A percentile compares a stretch with the other conserved stretches of the same genome.
Evolutionary conservation across 352 stramenopile species (phyloP).

Genomic region (Phytophthora hibernalis): DNA sequence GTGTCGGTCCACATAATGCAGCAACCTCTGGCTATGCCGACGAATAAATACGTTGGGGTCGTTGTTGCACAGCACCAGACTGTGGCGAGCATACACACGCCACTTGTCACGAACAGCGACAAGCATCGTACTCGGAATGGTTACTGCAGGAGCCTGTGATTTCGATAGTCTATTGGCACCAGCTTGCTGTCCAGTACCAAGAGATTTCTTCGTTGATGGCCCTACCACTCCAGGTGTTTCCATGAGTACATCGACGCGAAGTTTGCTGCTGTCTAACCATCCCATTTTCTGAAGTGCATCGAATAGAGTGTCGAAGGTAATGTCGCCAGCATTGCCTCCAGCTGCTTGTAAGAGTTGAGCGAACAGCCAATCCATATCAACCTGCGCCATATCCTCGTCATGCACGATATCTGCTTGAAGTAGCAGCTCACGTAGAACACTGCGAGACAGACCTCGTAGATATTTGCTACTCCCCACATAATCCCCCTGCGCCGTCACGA

Average conservation of each 20-base stretch:
- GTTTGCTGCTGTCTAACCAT: conserved; percentile 42
- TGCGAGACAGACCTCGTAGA: conserved; percentile 47
- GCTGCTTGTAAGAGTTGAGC: conserved; percentile 34
- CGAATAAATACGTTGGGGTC: conserved; percentile 65
- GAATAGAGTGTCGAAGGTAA: conserved; percentile 52
- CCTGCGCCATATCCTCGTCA: conserved; percentile 27
- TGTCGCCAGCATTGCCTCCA: conserved; percentile 31
- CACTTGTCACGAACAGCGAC: conserved; percentile 41
- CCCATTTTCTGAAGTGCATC: conserved; percentile 33
- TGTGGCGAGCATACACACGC: conserved; percentile 40
- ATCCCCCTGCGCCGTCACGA: conserved; percentile 4
- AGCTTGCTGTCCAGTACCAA: neutral
- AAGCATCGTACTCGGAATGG: conserved; percentile 9
- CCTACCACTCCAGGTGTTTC: conserved; percentile 8
- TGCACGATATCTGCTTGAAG: conserved; percentile 45
- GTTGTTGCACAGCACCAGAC: conserved; percentile 51
- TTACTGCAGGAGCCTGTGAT: neutral
- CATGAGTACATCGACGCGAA: conserved; percentile 34
- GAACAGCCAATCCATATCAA: conserved; percentile 59
- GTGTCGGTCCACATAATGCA: conserved; percentile 29
- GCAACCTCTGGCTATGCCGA: conserved; percentile 30
- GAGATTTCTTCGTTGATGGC: neutral
- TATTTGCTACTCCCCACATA: conserved; percentile 37
- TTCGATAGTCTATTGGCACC: conserved; percentile 3
- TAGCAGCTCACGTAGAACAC: conserved; percentile 48